Evolutionary conservation across 306 rosid species (phyloP).

Genomic region (Senna tora): DNA sequence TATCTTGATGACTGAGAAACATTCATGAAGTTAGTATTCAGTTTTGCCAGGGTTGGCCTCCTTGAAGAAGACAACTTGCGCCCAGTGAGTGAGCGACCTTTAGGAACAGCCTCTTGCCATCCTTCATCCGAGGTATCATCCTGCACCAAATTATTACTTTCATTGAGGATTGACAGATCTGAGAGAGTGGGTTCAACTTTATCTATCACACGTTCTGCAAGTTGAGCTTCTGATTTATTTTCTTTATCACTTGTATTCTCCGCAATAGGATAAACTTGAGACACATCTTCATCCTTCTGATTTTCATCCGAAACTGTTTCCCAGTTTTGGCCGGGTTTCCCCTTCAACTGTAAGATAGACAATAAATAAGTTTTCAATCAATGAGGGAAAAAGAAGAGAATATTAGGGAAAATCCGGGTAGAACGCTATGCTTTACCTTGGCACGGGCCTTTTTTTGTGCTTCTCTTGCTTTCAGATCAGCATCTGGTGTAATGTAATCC

Average conservation of each 20-base stretch:
- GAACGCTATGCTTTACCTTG: slow-evolving; percentile 61
- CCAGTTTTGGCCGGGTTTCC: slow-evolving; percentile 73
- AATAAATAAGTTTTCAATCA: slow-evolving; percentile 33
- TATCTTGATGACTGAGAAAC: slow-evolving; percentile 70
- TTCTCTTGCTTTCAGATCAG: slow-evolving; percentile 89
- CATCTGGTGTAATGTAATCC: slow-evolving; percentile 95
- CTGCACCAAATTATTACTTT: slow-evolving; percentile 49
- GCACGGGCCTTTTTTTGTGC: slow-evolving; percentile 92
- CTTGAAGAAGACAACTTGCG: slow-evolving; percentile 79
- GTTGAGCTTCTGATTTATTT: slow-evolving; percentile 64
- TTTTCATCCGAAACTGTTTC: slow-evolving; percentile 66
- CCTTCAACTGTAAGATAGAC: slow-evolving; percentile 68
- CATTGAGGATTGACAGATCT: slow-evolving; percentile 46
- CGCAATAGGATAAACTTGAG: slow-evolving; percentile 45
- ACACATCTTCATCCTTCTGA: slow-evolving; percentile 63
- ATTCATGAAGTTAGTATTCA: slow-evolving; percentile 77
- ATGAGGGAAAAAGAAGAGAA: slow-evolving; percentile 19
- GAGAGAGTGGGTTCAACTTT: slow-evolving; percentile 55
- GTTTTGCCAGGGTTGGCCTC: slow-evolving; percentile 89
- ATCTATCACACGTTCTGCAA: slow-evolving; percentile 51
- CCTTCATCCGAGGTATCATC: slow-evolving; percentile 85
- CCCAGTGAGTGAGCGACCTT: slow-evolving; percentile 73
- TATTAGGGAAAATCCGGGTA: slow-evolving; percentile 1
- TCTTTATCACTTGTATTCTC: slow-evolving; percentile 86
- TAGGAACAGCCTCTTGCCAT: slow-evolving; percentile 99